A percentile compares a stretch with the other conserved stretches of the same genome.
These are phyloP conservation scores for Plasmodium ovale DNA, from an alignment of 169 alveolate genomes.

Conservation along the genomic window DNA sequence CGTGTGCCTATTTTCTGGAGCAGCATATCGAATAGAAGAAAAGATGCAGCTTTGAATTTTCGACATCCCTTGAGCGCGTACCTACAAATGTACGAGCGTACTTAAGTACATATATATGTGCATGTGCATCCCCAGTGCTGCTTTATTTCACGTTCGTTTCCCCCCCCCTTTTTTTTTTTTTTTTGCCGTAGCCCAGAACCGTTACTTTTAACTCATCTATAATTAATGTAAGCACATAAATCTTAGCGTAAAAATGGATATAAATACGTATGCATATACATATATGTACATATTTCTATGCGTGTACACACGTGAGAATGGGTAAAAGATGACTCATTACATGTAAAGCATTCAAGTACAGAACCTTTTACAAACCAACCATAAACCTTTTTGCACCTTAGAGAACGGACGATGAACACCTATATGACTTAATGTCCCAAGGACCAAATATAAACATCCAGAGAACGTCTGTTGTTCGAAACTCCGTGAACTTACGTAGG, in stretches of 20 bases:
- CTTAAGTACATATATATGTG: not conserved
- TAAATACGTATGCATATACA: not conserved
- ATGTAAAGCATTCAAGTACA: too few species aligned
- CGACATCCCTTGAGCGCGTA: too few species aligned
- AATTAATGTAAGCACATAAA: slow-evolving; percentile 27
- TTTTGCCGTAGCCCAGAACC: slow-evolving; percentile 24
- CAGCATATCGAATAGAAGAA: too few species aligned
- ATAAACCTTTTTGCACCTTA: too few species aligned
- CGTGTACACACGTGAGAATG: slow-evolving; percentile 17
- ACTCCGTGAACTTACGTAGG: slow-evolving; percentile 41
- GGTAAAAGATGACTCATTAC: slow-evolving; percentile 1
- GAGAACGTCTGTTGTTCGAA: slow-evolving; percentile 62
- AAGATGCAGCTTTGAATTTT: too few species aligned
- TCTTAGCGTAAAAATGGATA: not conserved
- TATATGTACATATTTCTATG: not conserved
- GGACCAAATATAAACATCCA: slow-evolving; percentile 72
- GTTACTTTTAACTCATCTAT: slow-evolving; percentile 13
- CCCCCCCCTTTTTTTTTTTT: slow-evolving; percentile 12
- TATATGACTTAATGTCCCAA: slow-evolving; percentile 37
- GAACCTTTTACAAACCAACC: too few species aligned
- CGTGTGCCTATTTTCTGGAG: too few species aligned
- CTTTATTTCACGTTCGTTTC: not conserved
- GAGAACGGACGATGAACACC: slow-evolving; percentile 27
- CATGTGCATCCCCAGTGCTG: not conserved
- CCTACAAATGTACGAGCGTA: too few species aligned